Evolutionary conservation across 2,329 filamentous ascomycete genomes (phyloP).

Genomic region (Periconia digitata): DNA sequence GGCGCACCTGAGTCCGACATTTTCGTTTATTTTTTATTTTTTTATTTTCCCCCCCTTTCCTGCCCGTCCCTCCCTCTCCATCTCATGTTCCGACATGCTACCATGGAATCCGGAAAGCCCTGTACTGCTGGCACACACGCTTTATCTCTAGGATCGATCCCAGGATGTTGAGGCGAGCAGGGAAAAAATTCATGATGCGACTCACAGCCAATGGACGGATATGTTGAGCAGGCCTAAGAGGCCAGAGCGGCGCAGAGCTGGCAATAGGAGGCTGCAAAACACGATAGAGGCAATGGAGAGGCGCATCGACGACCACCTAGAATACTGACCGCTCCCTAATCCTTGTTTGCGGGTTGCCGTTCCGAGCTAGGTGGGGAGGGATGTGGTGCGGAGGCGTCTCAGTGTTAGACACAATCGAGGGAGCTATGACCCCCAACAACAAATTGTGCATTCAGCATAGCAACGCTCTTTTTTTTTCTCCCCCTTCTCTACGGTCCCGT

Average conservation of each 20-base stretch:
- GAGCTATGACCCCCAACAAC: conserved; percentile 28
- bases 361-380: conserved; percentile 8
- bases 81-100: background rate
- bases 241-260: background rate
- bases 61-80: no score
- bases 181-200: no score
- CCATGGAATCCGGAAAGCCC: background rate
- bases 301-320: background rate
- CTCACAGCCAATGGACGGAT: no score
- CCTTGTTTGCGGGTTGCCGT: conserved; percentile 12
- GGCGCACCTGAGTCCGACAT: no score
- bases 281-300: background rate
- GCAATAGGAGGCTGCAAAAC: background rate
- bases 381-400: conserved; percentile 15
- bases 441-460: conserved; percentile 25
- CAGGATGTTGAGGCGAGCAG: no score
- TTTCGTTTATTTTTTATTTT: background rate
- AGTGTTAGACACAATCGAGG: conserved; percentile 12
- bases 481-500: no score
- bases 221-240: background rate
- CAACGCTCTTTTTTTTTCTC: background rate
- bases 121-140: background rate
- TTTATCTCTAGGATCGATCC: background rate
- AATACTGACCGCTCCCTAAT: conserved; percentile 15
- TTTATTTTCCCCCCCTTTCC: background rate